Conservation (phyloP, 1,284 basidiomycete species). For the Ganoderma sp. region DNA sequence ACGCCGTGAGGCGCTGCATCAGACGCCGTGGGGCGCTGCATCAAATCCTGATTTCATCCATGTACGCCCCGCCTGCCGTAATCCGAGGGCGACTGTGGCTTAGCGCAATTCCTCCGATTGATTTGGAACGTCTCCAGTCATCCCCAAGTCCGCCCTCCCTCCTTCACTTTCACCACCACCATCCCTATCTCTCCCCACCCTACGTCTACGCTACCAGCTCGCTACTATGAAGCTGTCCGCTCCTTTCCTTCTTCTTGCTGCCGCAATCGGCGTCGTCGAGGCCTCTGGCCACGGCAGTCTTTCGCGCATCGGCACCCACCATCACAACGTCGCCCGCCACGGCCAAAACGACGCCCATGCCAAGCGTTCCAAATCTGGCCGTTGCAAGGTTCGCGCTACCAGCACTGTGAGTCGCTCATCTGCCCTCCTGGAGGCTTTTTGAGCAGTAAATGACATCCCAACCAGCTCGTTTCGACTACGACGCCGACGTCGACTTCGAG, state of each 20-base stretch:
- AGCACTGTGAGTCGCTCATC: slow-evolving; percentile 16
- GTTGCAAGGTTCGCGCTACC: slow-evolving; percentile 27
- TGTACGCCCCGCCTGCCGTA: no score
- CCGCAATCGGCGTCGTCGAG: slow-evolving; percentile 45
- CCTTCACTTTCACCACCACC: slow-evolving; percentile 14
- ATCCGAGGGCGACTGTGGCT: slow-evolving; percentile 2
- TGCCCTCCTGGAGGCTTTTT: neutral
- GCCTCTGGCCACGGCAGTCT: slow-evolving; percentile 48
- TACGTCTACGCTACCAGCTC: slow-evolving; percentile 29
- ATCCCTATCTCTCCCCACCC: slow-evolving; percentile 20
- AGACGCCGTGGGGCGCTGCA: no score
- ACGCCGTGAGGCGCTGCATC: no score
- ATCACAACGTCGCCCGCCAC: slow-evolving; percentile 26
- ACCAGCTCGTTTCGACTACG: slow-evolving; percentile 17
- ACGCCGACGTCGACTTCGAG: slow-evolving; percentile 11
- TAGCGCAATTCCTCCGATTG: slow-evolving; percentile 12
- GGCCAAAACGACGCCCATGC: slow-evolving; percentile 11
- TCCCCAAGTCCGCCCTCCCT: slow-evolving; percentile 5
- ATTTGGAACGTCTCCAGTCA: slow-evolving; percentile 14
- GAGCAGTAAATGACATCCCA: neutral
- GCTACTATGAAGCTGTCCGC: slow-evolving; percentile 43
- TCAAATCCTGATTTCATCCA: no score
- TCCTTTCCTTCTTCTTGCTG: slow-evolving; percentile 48
- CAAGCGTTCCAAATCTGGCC: slow-evolving; percentile 21
- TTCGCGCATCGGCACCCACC: slow-evolving; percentile 42